Percentiles rank a stretch among this genome's conserved stretches.
phyloP scores from a whole-genome alignment of 331 rosid genomes.

The Quercus lobata region DNA sequence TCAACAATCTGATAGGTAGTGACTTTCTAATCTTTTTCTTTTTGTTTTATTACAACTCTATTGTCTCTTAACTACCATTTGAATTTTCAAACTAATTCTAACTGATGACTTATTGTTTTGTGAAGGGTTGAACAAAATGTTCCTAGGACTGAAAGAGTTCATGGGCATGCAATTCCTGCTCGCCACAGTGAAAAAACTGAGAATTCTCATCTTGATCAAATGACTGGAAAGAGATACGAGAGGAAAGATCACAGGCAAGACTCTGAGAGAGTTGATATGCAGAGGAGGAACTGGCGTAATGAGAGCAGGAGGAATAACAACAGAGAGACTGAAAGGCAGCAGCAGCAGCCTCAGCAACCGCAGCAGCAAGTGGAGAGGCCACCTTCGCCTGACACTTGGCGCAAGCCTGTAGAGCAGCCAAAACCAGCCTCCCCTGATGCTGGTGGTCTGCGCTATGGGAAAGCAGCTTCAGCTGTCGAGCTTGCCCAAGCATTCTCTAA shows the following conservation, averaged over 20 bases:
- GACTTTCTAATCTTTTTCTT: background rate
- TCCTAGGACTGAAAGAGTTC: slow-evolving; percentile 52
- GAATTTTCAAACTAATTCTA: background rate
- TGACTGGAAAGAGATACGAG: slow-evolving; percentile 53
- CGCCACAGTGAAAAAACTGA: slow-evolving; percentile 46
- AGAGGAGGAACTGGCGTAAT: slow-evolving; percentile 73
- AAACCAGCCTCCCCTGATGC: slow-evolving; percentile 42
- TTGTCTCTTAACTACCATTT: background rate
- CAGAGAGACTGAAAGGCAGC: slow-evolving; percentile 61
- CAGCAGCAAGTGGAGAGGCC: slow-evolving; percentile 63
- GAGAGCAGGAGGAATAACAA: slow-evolving; percentile 42
- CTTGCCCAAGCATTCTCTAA: slow-evolving; percentile 96
- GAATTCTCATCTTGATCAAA: slow-evolving; percentile 50
- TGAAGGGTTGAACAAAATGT: slow-evolving; percentile 58
- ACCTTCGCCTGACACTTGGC: slow-evolving; percentile 94
- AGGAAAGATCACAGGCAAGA: slow-evolving; percentile 67
- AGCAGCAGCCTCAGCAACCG: slow-evolving; percentile 25
- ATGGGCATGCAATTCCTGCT: slow-evolving; percentile 37
- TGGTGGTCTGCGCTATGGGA: slow-evolving; percentile 45
- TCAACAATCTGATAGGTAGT: slow-evolving; percentile 68
- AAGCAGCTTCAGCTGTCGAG: slow-evolving; percentile 90
- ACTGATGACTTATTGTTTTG: slow-evolving; percentile 8
- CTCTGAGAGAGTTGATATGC: slow-evolving; percentile 49
- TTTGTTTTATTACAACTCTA: background rate
- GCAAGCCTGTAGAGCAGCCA: slow-evolving; percentile 75